Percentiles rank a stretch among this genome's conserved stretches.
Evolutionary conservation across 2,329 filamentous ascomycete species (phyloP).

Genomic region (Fusarium sarcochroum): DNA sequence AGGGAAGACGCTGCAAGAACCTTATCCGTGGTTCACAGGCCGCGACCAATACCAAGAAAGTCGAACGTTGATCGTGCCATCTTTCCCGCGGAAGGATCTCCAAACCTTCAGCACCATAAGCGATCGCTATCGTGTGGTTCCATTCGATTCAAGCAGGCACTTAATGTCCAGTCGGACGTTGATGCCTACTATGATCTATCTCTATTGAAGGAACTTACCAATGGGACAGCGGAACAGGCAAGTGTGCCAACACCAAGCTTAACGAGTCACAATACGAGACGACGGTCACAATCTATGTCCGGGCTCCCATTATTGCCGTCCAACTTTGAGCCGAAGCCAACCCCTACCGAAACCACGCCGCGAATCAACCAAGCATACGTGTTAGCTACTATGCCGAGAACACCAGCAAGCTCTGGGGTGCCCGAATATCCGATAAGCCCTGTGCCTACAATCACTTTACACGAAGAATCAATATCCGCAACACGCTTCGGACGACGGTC

Average conservation of each 20-base stretch:
- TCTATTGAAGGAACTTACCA: conserved; percentile 60
- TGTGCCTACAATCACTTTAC: not conserved
- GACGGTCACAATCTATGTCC: conserved; percentile 47
- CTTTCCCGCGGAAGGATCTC: conserved; percentile 61
- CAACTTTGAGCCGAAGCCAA: conserved; percentile 12
- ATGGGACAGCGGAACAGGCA: conserved; percentile 11
- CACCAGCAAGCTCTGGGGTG: conserved; percentile 17
- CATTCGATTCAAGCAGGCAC: conserved; percentile 61
- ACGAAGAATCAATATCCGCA: conserved; percentile 16
- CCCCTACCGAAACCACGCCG: conserved; percentile 8
- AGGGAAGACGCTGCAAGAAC: conserved; percentile 20
- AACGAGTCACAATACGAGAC: conserved; percentile 39
- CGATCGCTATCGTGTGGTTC: conserved; percentile 66
- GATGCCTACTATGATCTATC: conserved; percentile 57
- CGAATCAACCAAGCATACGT: conserved; percentile 11
- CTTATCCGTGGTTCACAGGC: conserved; percentile 63
- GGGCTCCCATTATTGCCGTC: conserved; percentile 42
- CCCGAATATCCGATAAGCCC: conserved; percentile 23
- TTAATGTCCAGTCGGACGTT: conserved; percentile 63
- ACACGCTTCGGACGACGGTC: conserved; percentile 56
- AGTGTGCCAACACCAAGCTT: conserved; percentile 15
- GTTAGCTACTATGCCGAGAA: not conserved
- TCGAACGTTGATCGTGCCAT: conserved; percentile 61
- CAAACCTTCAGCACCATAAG: conserved; percentile 57
- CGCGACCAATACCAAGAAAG: conserved; percentile 68